These are phyloP conservation scores for peach (Prunus persica) DNA, from an alignment of 306 rosid species.

Conservation along the genomic window DNA sequence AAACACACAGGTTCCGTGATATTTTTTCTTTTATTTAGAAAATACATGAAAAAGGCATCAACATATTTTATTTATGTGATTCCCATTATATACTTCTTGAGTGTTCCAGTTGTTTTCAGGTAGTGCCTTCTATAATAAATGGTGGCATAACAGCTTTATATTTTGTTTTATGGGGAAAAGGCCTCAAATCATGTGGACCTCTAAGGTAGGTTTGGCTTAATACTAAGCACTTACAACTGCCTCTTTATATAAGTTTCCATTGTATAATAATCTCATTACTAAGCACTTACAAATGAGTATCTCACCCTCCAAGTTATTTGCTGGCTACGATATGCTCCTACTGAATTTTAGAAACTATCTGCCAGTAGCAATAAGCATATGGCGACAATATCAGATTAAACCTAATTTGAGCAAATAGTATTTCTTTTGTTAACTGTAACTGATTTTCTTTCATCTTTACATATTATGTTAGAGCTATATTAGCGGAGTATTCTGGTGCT, in stretches of 20 bases:
- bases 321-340: not conserved
- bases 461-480: conserved; percentile 64
- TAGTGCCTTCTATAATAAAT: conserved; percentile 88
- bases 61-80: conserved; percentile 10
- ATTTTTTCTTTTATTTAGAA: not conserved
- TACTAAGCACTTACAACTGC: conserved; percentile 11
- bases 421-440: conserved; percentile 1
- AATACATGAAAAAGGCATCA: conserved; percentile 4
- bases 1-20: conserved; percentile 67
- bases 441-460: conserved; percentile 20
- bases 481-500: conserved; percentile 98
- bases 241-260: conserved; percentile 7
- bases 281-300: not conserved
- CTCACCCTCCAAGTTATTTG: not conserved
- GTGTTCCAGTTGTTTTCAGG: conserved; percentile 47
- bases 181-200: conserved; percentile 97
- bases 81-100: conserved; percentile 19
- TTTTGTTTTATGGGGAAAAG: conserved; percentile 95
- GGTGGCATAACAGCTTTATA: conserved; percentile 90
- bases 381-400: not conserved
- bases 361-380: not conserved
- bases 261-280: not conserved
- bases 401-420: conserved; percentile 5
- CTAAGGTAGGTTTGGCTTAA: conserved; percentile 56
- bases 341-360: conserved; percentile 4